Base-by-base conservation (phyloP, 306 rosid species). In the Begonia masoniana region DNA sequence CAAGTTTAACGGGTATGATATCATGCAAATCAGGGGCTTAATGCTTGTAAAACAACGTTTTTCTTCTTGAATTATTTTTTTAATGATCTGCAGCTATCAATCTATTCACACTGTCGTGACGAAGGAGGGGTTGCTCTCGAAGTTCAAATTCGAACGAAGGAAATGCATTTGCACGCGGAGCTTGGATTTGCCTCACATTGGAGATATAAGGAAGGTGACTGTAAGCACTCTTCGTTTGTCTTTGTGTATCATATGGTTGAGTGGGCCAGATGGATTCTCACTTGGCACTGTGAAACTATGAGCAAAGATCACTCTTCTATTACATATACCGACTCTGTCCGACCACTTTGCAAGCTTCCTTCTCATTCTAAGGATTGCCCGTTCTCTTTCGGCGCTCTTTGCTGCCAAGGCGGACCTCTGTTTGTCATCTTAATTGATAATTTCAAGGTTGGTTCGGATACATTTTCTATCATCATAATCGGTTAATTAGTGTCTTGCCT, bases 251-350 rank as follows among this genome's bases (percentile, higher is more conserved):
- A 86, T 82, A 86, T 86, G 99, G 89, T 92, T 8, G 99, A 92
- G 72, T 92, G 96, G 99, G 99, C 93, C 48, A 81, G 99, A 56
- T 92, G 99, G 99, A 88, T 92, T 53, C 83, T 92, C 61, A 87
- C 95, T 31, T 92, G 99, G 99, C 99, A 92, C 66, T 86, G 96
- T 2, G 96, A 86, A 75, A 74, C 96, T 57, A 83, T 83, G 96
- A 85, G 75, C 64, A 73, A 74, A 62, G 94, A 82, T 60, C 63
- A 68, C 39, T 31, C 39, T 31, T 31, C 9, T 5, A 31, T 31
- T 7, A 9, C 39, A 31, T 7, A 31, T 31, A 70, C 61, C 9
- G 81, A 77, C 60, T 77, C 93, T 23, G 55, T 68, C 62, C 79
- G 76, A 72, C 88, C 93, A 45, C 75, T 88, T 15, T 92, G 99